Base-by-base conservation (phyloP, 257 asterid genomes). In the Fraxinus americana region DNA sequence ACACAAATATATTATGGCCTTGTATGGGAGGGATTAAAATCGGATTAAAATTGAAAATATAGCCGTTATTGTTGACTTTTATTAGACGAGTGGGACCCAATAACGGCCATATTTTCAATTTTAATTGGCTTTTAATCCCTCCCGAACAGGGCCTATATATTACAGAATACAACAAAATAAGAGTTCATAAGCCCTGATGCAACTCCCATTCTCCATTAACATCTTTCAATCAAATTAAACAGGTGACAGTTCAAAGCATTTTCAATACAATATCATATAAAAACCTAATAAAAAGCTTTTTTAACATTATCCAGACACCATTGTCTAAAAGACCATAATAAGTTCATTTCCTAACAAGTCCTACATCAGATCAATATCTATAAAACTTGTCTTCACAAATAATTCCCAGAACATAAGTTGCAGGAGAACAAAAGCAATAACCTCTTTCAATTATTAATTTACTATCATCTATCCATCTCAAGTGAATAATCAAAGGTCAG, bases 401-500 rank as follows among this genome's bases (percentile, higher is more conserved):
- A 63, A 63, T 23, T 63, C 16, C 69, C 36, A 63, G 69, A 63
- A 25, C 8, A 59, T 21, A 4, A 63, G 35, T 27, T 63, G 35
- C 34, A 61, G 25, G 68, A 61, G 34, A 61, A 25, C 68, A 23
- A 61, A 63, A 23, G 35, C 19, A 11, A 25, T 25, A 63, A 63
- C 35, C 35, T 63, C 35, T 27, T 9, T 7, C 35, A 25, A 10
- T 23, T 25, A 23, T 27, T 63, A 63, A 3, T 13, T 11, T 11
- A 63, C 34, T 4, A 25, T 63, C 17, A 63, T 10, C 69, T 27
- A 8, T 63, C 34, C 34, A 10, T 23, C 67, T 36, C 70, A 12
- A 61, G 17, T 34, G 72, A 16, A 41, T 65, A 11, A 41, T 65
- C 74, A 27, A 81, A 65, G 43, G 19, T 41, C 11, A 9, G 73